Base-by-base conservation (phyloP, 352 stramenopile species). In the Phytophthora capsici region DNA sequence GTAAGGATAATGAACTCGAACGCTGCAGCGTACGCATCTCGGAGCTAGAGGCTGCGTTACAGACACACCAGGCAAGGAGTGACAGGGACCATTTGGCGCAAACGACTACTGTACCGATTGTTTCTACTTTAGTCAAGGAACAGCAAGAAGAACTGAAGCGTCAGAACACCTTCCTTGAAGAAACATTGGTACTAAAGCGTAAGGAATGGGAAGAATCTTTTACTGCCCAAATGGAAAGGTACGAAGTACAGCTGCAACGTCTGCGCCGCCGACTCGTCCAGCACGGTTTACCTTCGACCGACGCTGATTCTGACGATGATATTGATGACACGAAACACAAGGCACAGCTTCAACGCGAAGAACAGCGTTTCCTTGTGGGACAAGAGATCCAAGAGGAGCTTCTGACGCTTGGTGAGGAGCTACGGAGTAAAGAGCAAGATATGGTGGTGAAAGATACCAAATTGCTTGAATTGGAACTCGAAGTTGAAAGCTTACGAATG, bases 401-500 rank as follows among this genome's bases (percentile, higher is more conserved):
- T 6, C 6, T 71, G 13, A 47, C 58, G 9, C 48, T 87, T 6
- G 66, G 75, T 12, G 68, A 82, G 2, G 83, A 89, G 25, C 49
- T 92, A 16, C 80, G 69, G 6, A 51, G 47, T 13, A 82, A 84
- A 49, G 82, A 92, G 55, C 71, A 88, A 25, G 54, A 77, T 26
- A 59, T 78, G 20, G 57, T 93, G 30, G 54, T 64, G 16, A 86
- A 88, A 59, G 84, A 94, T 59, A 89, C 84, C 0, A 75, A 69
- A 9, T 46, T 92, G 23, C 76, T 93, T 38, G 84, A 89, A 20
- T 63, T 90, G 8, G 79, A 89, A 53, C 75, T 94, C 4, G 80
- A 94, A 55, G 30, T 88, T 10, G 84, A 94, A 63, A 91, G 73
- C 49, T 37, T 89, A n/a, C 73, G 78, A 2, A 62, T 88, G n/a